phyloP scores from a whole-genome alignment of 176 grass and related monocot species.

The Phyllostachys edulis region DNA sequence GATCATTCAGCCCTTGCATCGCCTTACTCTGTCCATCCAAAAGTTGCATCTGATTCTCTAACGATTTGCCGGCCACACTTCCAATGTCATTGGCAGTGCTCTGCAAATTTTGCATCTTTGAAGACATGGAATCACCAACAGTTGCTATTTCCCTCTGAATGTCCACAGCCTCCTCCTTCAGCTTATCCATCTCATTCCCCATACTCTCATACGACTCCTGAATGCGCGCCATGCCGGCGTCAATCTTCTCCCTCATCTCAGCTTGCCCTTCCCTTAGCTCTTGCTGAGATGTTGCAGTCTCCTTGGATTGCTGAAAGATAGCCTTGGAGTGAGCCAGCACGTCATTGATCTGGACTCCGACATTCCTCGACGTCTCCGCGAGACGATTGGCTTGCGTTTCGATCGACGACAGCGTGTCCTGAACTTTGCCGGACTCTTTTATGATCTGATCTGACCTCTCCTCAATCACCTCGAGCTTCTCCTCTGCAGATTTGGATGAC shows the following conservation, averaged over 20 bases:
- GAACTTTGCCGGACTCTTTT: constrained; percentile 44
- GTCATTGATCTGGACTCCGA: constrained; percentile 41
- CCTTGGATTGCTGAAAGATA: constrained; percentile 52
- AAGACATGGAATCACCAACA: constrained; percentile 52
- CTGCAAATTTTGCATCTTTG: constrained; percentile 66
- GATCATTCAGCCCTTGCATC: constrained; percentile 56
- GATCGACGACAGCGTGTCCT: constrained; percentile 56
- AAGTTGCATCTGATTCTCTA: constrained; percentile 76
- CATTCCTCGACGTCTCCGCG: constrained; percentile 30
- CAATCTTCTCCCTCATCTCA: constrained; percentile 59
- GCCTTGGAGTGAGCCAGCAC: constrained; percentile 54
- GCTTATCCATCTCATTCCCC: constrained; percentile 56
- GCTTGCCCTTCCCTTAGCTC: constrained; percentile 57
- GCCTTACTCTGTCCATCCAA: constrained; percentile 57
- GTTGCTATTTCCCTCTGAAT: constrained; percentile 63
- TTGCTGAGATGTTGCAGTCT: constrained; percentile 45
- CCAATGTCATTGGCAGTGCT: constrained; percentile 63
- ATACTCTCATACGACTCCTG: constrained; percentile 58
- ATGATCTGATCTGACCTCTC: constrained; percentile 59
- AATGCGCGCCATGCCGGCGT: constrained; percentile 45
- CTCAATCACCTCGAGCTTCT: constrained; percentile 72
- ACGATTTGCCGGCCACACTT: constrained; percentile 36
- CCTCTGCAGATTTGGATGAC: constrained; percentile 59
- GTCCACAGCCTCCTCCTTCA: constrained; percentile 47
- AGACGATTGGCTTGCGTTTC: constrained; percentile 42